Base-by-base conservation (phyloP, 352 stramenopile species). In the Phytophthora pisi region DNA sequence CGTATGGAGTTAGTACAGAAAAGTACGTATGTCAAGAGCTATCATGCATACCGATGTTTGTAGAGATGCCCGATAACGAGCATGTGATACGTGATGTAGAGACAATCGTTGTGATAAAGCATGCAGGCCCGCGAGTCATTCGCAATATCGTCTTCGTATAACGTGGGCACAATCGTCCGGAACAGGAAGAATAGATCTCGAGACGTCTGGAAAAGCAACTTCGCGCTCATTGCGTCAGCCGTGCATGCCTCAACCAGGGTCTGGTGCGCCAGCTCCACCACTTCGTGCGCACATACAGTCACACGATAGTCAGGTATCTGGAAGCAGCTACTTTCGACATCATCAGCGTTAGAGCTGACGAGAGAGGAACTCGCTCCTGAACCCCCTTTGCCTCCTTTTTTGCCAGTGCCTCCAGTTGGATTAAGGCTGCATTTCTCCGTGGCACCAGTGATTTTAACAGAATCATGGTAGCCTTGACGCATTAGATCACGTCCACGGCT, bases 41-140 rank as follows among this genome's bases (percentile, higher is more conserved):
- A 18, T 15, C 16, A 50, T 16, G 61, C 77, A 11, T 74, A 89
- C 83, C 81, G 72, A 51, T 75, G 77, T 51, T 94, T 94, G 81
- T 95, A 93, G 6, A 82, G 60, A 46, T 90, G 74, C 0, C 83
- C 85, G 20, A 93, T 83, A 4, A 84, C 78, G 34, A 94, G 67
- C 86, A 93, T 93, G 70, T 96, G 86, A 16, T 91, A 77, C 9
- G 84, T 79, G 31, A 93, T 84, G 66, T 92, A 95, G 26, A 93
- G 74, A 60, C 85, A 93, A 68, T 95, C 88, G 23, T 95, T 95
- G 77, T 95, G 88, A 64, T 84, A 90, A 8, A 95, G 84, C 86
- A 94, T 93, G 57, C 81, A 86, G 0, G 74, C 74, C 16, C 76
- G 80, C 3, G 81, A 52, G 45, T 95, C 78, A 38, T 91, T 90